phyloP scores from a whole-genome alignment of 2,329 filamentous ascomycete species.

The Delphinella strobiligena region DNA sequence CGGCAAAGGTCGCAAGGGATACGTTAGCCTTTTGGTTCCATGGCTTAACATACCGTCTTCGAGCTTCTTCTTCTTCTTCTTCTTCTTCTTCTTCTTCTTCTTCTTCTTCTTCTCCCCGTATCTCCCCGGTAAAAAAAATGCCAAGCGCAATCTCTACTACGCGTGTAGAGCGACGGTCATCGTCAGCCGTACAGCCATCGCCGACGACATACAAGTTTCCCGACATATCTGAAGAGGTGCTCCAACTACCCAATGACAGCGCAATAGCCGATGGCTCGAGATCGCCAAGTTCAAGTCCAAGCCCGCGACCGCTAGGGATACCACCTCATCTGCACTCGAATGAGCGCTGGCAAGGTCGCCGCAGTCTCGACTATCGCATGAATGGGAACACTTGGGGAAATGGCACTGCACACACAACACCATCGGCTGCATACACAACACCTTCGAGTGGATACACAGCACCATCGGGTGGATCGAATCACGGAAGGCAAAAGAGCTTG shows the following conservation, averaged over 20 bases:
- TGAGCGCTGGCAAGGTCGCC: constrained; percentile 52
- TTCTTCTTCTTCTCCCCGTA: no score
- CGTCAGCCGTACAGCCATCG: constrained; percentile 8
- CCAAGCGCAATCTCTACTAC: constrained; percentile 3
- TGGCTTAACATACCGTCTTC: no score
- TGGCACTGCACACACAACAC: constrained; percentile 33
- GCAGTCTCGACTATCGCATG: constrained; percentile 15
- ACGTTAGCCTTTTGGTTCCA: no score
- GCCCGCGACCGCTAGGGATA: constrained; percentile 19
- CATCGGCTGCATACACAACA: no score
- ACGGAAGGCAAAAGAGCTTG: constrained; percentile 70
- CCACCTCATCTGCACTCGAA: constrained; percentile 24
- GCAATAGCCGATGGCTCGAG: constrained; percentile 13
- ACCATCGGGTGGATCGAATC: no score
- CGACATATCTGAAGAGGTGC: constrained; percentile 29
- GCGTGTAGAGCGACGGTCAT: constrained; percentile 10
- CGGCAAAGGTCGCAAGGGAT: no score
- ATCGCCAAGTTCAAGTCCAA: constrained; percentile 18
- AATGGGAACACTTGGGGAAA: constrained; percentile 29
- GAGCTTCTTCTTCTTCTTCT: no score
- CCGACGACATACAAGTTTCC: constrained; percentile 31
- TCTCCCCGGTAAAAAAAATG: neutral
- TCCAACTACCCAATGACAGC: constrained; percentile 24
- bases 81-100: no score
- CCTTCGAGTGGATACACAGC: no score